Base-by-base conservation (phyloP, 495 filamentous ascomycete genomes). In the Tuber borchii region DNA sequence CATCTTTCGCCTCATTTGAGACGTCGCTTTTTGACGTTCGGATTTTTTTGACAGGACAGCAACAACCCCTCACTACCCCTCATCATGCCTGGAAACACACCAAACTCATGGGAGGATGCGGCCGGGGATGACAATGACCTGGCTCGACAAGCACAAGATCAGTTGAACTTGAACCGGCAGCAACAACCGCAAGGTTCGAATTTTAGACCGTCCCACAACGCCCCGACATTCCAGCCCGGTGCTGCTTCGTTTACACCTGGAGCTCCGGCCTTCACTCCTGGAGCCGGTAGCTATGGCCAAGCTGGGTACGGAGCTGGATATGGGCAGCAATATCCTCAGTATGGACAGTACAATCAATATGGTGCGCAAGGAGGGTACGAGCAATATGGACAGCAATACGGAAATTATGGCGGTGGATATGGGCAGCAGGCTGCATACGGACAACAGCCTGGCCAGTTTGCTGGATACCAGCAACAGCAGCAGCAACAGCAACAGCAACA, bases 61-160 rank as follows among this genome's bases (percentile, higher is more conserved):
- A 79, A 72, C 76, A 73, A 79, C 78, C 78, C 77, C 78, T 81
- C 78, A 74, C 68, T 73, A 72, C 78, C 74, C 74, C 75, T 48
- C 84, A 90, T 82, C 78, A 97, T 97, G 94, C 91, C 94, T 72
- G 88, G 87, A 81, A 88, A 92, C 76, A 86, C 87, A 51, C 91
- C 93, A 70, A 93, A 97, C 76, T 95, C 92, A 31, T 99, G 95
- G 95, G 95, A 99, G 86, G 93, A 99, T 80, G 95, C 93, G 83
- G 90, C 93, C 51, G 91, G 90, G 70, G 93, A 97, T 86, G 92
- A 97, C 73, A 92, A 95, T 75, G 90, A 92, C 78, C 89, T 97
- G 78, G 89, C 93, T 74, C 88, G 91, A 83, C 94, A 93, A 85
- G 85, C 91, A 14, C 90, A 95, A 84, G 87, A 90, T 78, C 91